Evolutionary conservation across 78 protist genomes (phyloP), one percentile per base, ranked within the genome.

Genomic region (Monosiga brevicollis): DNA sequence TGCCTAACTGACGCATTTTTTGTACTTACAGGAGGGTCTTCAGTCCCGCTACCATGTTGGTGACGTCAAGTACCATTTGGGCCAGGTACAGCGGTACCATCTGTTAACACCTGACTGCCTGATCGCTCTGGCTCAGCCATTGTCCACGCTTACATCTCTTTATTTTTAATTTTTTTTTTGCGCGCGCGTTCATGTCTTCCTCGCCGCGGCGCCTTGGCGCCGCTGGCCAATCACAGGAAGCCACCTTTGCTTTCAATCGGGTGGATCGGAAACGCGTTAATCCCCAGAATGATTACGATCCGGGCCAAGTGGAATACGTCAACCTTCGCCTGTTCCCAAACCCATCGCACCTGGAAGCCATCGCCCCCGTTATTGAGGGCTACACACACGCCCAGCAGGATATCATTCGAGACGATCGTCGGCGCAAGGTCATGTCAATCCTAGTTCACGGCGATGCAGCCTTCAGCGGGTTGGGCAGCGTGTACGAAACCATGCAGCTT

Each of bases 381-480:
- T 95, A 95, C 90, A 86, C 92, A 36, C 85, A 93, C 37, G 98
- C 97, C 32, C 91, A 91, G 90, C 96, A 95, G 89, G 88, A 49
- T 49, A 6, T 49, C 62, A 15, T 15, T 20, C 62, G 62, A 20
- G 62, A 49, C 62, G 62, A 49, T 6, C 62, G 62, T 20, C 62
- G 62, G 62, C 6, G 15, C 29, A 20, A 15, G 29, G 15, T 49
- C 43, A 73, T 88, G 77, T 0, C 70, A 26, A 38, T 94, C 36
- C 80, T 90, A 76, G 39, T 96, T 26, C 99, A 96, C 87, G 99
- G 99, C 72, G 99, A 97, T 82, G 99, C 99, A 0, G 94, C 99
- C 54, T 90, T 97, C 76, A 82, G 96, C 0, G 99, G 97, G 22
- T 91, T 83, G 80, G 73, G 23, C 83, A 73, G 78, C 62, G 62